phyloP scores from a whole-genome alignment of 1,284 basidiomycete genomes.

The Sporisorium iseilematis-ciliati region DNA sequence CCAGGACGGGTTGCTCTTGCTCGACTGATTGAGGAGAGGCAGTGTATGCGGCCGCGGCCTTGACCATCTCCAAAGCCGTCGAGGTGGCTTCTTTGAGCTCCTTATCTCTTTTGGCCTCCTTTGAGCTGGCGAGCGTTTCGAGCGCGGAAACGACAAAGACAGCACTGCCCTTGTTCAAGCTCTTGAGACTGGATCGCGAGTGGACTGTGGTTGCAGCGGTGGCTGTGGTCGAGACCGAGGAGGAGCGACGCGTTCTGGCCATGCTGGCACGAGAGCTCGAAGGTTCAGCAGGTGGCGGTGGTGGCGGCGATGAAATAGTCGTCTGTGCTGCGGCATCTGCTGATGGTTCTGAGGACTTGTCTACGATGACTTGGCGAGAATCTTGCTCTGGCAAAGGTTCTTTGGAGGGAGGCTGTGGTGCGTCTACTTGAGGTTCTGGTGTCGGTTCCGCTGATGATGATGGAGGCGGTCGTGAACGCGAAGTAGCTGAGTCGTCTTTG shows the following conservation, averaged over 20 bases:
- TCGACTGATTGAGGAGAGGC: constrained; percentile 29
- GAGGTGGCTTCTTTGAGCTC: constrained; percentile 60
- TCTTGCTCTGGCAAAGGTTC: constrained; percentile 16
- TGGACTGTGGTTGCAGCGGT: constrained; percentile 50
- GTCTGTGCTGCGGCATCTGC: constrained; percentile 3
- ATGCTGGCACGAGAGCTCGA: constrained; percentile 43
- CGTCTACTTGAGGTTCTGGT: constrained; percentile 7
- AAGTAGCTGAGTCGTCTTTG: neutral
- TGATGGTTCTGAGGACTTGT: constrained; percentile 4
- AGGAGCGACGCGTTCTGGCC: constrained; percentile 38
- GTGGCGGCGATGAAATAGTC: too few relatives aligned
- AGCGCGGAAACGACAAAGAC: constrained; percentile 68
- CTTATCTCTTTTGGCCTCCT: constrained; percentile 65
- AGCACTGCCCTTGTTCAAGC: constrained; percentile 59
- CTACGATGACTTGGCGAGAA: constrained; percentile 16
- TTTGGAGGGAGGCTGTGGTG: constrained; percentile 25
- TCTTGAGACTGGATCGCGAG: constrained; percentile 55
- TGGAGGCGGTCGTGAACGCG: neutral
- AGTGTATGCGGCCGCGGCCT: constrained; percentile 38
- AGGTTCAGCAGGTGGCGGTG: constrained; percentile 12
- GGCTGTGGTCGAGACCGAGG: constrained; percentile 45
- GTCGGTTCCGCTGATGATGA: neutral
- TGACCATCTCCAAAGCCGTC: constrained; percentile 67
- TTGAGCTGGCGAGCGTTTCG: constrained; percentile 59
- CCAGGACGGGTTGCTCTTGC: constrained; percentile 52